Evolutionary conservation across 441 rosid species (phyloP).

Genomic region (Bocquillonia castaneifolia): DNA sequence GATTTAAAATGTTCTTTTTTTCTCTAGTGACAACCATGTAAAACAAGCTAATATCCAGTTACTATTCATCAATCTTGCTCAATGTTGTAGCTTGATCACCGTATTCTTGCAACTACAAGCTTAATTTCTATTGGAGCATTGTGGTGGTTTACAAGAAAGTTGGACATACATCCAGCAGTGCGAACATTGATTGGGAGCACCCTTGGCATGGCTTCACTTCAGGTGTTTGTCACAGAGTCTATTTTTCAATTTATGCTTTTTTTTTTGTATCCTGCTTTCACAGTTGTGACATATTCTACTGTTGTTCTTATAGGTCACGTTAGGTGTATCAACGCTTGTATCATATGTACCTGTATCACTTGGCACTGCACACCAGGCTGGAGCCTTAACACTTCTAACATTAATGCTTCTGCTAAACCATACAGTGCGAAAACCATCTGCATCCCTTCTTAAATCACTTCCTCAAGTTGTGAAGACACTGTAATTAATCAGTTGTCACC

Average conservation of each 20-base stretch:
- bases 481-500: conserved; percentile 3
- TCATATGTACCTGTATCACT: conserved; percentile 82
- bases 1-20: background rate
- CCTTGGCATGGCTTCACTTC: conserved; percentile 74
- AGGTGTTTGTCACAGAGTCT: conserved; percentile 37
- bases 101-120: conserved; percentile 65
- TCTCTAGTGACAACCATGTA: background rate
- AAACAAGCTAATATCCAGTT: background rate
- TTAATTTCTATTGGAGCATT: conserved; percentile 35
- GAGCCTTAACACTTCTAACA: conserved; percentile 77
- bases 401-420: conserved; percentile 71
- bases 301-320: conserved; percentile 49
- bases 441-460: conserved; percentile 63
- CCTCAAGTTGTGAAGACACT: conserved; percentile 58
- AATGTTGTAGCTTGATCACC: conserved; percentile 67
- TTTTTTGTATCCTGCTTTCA: background rate
- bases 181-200: conserved; percentile 67
- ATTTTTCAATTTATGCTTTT: background rate
- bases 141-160: conserved; percentile 60
- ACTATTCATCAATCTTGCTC: background rate
- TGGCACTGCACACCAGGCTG: conserved; percentile 86
- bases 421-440: conserved; percentile 68
- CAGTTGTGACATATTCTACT: background rate
- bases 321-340: conserved; percentile 83
- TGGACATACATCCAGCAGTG: conserved; percentile 83